phyloP scores from a whole-genome alignment of 164 flowering plant genomes.

The grape (Vitis vinifera) region ASM3070453v1 NC_081816.1:5815501-5816000 shows the following conservation, averaged over 20 bases:
- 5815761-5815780: constrained; percentile 59
- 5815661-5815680: background rate
- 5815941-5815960: constrained; percentile 55
- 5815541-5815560: constrained; percentile 42
- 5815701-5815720: constrained; percentile 52
- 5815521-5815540: constrained; percentile 31
- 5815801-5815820: constrained; percentile 65
- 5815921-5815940: constrained; percentile 43
- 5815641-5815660: too few species aligned
- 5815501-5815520: constrained; percentile 61
- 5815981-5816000: constrained; percentile 28
- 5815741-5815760: constrained; percentile 59
- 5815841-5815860: constrained; percentile 62
- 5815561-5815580: constrained; percentile 40
- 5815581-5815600: constrained; percentile 34
- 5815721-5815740: constrained; percentile 79
- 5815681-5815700: constrained; percentile 1
- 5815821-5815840: constrained; percentile 70
- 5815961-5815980: background rate
- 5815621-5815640: too few species aligned
- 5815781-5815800: constrained; percentile 61
- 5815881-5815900: constrained; percentile 45
- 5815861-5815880: constrained; percentile 50
- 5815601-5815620: too few species aligned
- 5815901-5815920: constrained; percentile 79